Evolutionary conservation across 2,329 filamentous ascomycete genomes (phyloP).

Genomic region (Chrysosporium keratinophilum): DNA sequence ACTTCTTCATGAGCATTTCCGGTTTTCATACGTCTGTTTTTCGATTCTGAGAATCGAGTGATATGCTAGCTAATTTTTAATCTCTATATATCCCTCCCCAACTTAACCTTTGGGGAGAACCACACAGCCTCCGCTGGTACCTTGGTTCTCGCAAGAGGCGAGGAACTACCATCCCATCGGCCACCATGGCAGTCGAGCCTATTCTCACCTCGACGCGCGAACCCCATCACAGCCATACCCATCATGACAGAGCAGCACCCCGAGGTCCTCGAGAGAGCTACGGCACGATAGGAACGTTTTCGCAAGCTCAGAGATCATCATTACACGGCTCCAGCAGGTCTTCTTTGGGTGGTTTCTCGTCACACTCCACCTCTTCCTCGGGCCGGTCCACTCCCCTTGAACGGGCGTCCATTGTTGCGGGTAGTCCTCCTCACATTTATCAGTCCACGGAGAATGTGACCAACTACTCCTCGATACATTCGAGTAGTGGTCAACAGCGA

Average conservation of each 20-base stretch:
- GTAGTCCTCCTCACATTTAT: slow-evolving; percentile 22
- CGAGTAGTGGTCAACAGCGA: background rate
- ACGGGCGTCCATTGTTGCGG: slow-evolving; percentile 8
- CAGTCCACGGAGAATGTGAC: slow-evolving; percentile 24
- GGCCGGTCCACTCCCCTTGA: slow-evolving; percentile 1
- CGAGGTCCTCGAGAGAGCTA: background rate
- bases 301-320: background rate
- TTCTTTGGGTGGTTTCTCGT: slow-evolving; percentile 5
- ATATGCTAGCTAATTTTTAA: background rate
- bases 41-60: background rate
- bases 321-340: slow-evolving; percentile 1
- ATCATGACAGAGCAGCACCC: background rate
- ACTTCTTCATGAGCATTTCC: background rate
- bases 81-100: background rate
- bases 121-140: slow-evolving; percentile 1
- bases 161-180: background rate
- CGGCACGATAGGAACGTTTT: background rate
- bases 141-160: slow-evolving; percentile 3
- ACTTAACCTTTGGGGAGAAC: background rate
- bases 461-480: background rate
- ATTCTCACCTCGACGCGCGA: background rate
- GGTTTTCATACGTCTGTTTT: background rate
- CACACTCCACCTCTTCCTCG: slow-evolving; percentile 3
- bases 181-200: slow-evolving; percentile 3
- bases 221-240: background rate